These are phyloP conservation scores for Aspergillus aculeatus DNA, from an alignment of 2,329 filamentous ascomycete genomes.

Conservation along the genomic window DNA sequence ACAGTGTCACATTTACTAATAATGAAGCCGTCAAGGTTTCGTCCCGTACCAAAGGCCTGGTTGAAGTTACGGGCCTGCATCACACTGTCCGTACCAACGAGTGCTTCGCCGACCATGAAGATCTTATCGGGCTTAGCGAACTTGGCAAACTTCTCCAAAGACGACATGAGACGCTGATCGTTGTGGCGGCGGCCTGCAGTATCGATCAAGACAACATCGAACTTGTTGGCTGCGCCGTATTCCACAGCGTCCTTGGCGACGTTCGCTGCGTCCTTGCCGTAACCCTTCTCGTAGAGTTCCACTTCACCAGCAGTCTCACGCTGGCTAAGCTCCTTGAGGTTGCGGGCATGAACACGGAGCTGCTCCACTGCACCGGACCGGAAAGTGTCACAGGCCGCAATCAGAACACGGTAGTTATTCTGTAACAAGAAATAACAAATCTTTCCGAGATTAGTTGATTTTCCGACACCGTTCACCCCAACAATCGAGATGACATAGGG, in stretches of 20 bases:
- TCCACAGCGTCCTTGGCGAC: conserved; percentile 93
- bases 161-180: conserved; percentile 92
- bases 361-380: conserved; percentile 96
- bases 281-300: conserved; percentile 93
- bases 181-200: conserved; percentile 95
- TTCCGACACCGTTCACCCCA: conserved; percentile 96
- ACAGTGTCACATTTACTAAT: conserved; percentile 99
- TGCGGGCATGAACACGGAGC: conserved; percentile 89
- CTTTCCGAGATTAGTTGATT: conserved; percentile 96
- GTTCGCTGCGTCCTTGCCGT: conserved; percentile 94
- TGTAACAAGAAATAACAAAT: conserved; percentile 97
- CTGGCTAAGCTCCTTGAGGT: conserved; percentile 81
- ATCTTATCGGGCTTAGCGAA: conserved; percentile 97
- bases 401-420: conserved; percentile 93
- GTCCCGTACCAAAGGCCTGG: conserved; percentile 76
- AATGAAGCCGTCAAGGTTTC: conserved; percentile 91
- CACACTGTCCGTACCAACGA: conserved; percentile 93
- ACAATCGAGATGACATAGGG: conserved; percentile 98
- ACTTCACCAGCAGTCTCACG: conserved; percentile 78
- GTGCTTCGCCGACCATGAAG: conserved; percentile 90
- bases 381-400: conserved; percentile 95
- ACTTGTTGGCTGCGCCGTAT: conserved; percentile 71
- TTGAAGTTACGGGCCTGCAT: conserved; percentile 97
- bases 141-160: conserved; percentile 94
- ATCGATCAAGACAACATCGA: conserved; percentile 94